Conservation (phyloP, 148 eudicot genomes). For the Diospyros lotus region DNA sequence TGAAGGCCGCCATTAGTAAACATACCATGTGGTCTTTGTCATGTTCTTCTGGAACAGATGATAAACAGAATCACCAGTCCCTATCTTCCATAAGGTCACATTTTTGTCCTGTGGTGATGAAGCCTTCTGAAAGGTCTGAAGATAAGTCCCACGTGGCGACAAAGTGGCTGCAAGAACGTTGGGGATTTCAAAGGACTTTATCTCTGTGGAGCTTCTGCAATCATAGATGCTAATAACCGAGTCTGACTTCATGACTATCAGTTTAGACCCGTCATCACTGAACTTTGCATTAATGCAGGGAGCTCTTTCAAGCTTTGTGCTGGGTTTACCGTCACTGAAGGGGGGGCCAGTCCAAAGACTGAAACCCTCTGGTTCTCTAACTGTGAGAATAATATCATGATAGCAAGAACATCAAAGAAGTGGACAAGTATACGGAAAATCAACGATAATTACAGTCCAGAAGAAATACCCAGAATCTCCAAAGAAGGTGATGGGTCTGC, state of each 20-base stretch:
- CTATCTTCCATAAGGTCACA: conserved; percentile 64
- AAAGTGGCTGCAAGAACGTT: conserved; percentile 55
- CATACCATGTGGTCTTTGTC: conserved; percentile 79
- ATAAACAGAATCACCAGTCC: conserved; percentile 63
- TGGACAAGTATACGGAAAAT: background rate
- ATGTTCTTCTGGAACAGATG: conserved; percentile 65
- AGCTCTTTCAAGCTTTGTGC: conserved; percentile 50
- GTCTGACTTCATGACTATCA: conserved; percentile 66
- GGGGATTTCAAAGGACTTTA: conserved; percentile 54
- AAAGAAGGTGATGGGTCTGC: conserved; percentile 38
- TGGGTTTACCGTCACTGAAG: conserved; percentile 59
- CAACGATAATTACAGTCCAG: background rate
- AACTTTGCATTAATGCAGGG: conserved; percentile 64
- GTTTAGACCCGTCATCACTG: conserved; percentile 77
- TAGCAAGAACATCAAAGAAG: conserved; percentile 10
- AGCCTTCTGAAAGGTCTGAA: conserved; percentile 86
- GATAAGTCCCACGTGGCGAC: conserved; percentile 79
- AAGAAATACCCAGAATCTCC: conserved; percentile 49
- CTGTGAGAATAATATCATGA: conserved; percentile 24
- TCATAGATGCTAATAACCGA: conserved; percentile 54
- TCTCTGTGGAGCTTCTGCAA: conserved; percentile 55
- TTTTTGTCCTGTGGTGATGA: conserved; percentile 74
- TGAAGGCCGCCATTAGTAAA: conserved; percentile 1
- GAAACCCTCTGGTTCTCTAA: conserved; percentile 72
- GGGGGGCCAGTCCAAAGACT: conserved; percentile 83